phyloP scores from a whole-genome alignment of 345 rosid species.

The Litchi chinensis region DNA sequence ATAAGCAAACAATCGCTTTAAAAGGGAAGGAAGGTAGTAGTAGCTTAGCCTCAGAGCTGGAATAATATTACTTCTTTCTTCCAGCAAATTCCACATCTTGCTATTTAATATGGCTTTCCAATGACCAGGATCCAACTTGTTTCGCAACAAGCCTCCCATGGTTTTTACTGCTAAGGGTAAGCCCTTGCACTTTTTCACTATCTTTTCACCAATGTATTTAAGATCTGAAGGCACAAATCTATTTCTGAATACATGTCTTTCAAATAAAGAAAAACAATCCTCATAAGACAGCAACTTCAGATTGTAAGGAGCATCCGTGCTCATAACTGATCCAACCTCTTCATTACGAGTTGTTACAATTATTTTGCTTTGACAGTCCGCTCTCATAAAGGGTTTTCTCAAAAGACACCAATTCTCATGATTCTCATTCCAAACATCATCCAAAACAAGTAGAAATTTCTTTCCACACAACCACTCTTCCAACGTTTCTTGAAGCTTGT shows the following conservation, averaged over 20 bases:
- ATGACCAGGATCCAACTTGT: not conserved
- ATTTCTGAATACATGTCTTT: not conserved
- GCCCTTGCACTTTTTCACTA: conserved; percentile 19
- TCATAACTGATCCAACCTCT: conserved; percentile 6
- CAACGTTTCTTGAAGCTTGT: not conserved
- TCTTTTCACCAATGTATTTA: not conserved
- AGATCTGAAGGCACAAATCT: not conserved
- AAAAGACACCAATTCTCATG: not conserved
- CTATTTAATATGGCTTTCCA: conserved; percentile 8
- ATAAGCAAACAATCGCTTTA: conserved; percentile 7
- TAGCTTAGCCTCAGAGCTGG: conserved; percentile 17
- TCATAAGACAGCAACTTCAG: not conserved
- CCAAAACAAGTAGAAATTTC: conserved; percentile 15
- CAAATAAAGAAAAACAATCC: conserved; percentile 13
- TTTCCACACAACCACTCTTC: not conserved
- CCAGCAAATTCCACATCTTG: not conserved
- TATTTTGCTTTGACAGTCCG: not conserved
- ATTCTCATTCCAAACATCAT: conserved; percentile 16
- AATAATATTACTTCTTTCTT: not conserved
- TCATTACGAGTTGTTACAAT: not conserved
- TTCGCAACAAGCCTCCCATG: not conserved
- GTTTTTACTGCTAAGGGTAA: conserved; percentile 13
- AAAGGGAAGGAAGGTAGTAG: not conserved
- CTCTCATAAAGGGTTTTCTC: not conserved
- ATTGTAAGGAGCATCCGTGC: not conserved